Evolutionary conservation across 306 rosid genomes (phyloP), one percentile per base, ranked within the genome.

Genomic region (Boehmeria nivea): DNA sequence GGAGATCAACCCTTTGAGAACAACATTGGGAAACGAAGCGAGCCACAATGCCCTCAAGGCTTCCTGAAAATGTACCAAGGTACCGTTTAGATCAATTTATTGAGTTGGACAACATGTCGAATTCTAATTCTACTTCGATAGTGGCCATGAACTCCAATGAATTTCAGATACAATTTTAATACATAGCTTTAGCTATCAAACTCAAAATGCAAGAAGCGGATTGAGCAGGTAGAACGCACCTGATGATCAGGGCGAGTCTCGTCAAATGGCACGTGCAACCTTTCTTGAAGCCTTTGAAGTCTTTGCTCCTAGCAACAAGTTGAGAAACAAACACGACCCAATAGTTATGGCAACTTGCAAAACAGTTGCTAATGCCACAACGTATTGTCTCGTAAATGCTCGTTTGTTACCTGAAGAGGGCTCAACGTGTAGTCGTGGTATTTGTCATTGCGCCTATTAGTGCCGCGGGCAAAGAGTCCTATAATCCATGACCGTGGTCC

Each of bases 401-500:
- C 7, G 7, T 3, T 10, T 48, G 50, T 64, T 73, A 87, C 99
- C 99, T 91, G 82, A 45, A 78, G 57, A 43, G 93, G 86, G 72
- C 74, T 84, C 68, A 82, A 64, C 39, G 78, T 59, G 72, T 68
- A 77, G 66, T 84, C 81, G 59, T 63, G 12, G 55, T 67, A 54
- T 77, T 80, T 87, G 24, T 76, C 86, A 48, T 46, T 58, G 28
- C 67, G 77, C 65, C 49, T 86, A 60, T 59, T 74, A 73, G 48
- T 74, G 36, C 70, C 9, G 42, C 93, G 89, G 64, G 59, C 45
- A 71, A 87, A 82, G 68, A 91, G 76, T 83, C 84, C 95, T 72
- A 80, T 81, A 64, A 86, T 75, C 99, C 99, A 87, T 59, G 99
- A 73, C 76, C 88, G 69, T 61, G 99, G 76, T 78, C 95, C 95